Percentiles rank a stretch among this genome's conserved stretches.
Conservation (phyloP, 805 yeast genomes). For the Myxozyma neglecta region DNA sequence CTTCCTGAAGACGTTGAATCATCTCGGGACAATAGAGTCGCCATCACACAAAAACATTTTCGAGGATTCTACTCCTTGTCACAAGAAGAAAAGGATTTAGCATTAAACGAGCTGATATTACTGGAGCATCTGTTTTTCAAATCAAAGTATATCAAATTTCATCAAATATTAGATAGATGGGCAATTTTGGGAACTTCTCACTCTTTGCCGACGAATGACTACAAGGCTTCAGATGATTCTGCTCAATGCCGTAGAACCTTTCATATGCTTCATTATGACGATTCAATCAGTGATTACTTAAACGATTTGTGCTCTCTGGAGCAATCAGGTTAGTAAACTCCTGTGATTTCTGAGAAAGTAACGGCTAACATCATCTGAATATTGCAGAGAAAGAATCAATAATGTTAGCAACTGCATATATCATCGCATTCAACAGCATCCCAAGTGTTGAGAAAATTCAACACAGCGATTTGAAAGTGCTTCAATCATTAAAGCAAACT, state of each 20-base stretch:
- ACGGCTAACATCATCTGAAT: no score
- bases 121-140: background rate
- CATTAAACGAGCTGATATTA: background rate
- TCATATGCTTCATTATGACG: constrained; percentile 3
- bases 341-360: no score
- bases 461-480: background rate
- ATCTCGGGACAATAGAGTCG: no score
- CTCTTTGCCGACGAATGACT: no score
- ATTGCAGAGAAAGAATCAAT: no score
- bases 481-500: background rate
- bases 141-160: background rate
- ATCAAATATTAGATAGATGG: constrained; percentile 9
- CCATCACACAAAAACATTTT: background rate
- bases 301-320: no score
- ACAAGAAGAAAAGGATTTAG: background rate
- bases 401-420: background rate
- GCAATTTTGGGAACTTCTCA: background rate
- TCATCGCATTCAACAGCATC: constrained; percentile 6
- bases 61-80: background rate
- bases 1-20: no score
- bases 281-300: background rate
- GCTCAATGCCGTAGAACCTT: background rate
- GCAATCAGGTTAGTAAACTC: no score
- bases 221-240: background rate
- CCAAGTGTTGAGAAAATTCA: constrained; percentile 4